Percentiles rank a stretch among this genome's conserved stretches.
Conservation (phyloP, 2,329 filamentous ascomycete genomes). For the Sphaerulina populicola region DNA sequence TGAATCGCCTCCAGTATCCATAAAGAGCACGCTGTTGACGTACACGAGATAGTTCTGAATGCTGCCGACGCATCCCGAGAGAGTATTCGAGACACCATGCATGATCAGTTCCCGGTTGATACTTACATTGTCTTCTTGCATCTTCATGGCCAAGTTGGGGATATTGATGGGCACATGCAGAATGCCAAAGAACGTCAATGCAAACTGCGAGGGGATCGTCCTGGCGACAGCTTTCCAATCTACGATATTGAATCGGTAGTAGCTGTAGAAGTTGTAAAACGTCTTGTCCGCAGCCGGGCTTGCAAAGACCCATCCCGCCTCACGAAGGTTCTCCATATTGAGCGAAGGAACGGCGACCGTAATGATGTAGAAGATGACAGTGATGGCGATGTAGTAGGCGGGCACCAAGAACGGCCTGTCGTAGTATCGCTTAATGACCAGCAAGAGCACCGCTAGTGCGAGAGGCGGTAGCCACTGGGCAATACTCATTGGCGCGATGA, state of each 20-base stretch:
- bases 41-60: conserved; percentile 97
- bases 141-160: conserved; percentile 80
- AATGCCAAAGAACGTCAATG: conserved; percentile 92
- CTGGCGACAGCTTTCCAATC: conserved; percentile 76
- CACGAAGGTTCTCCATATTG: conserved; percentile 57
- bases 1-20: conserved; percentile 80
- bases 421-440: conserved; percentile 66
- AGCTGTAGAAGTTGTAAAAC: conserved; percentile 96
- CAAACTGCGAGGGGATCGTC: conserved; percentile 89
- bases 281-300: conserved; percentile 76
- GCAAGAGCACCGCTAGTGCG: conserved; percentile 63
- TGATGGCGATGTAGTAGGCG: conserved; percentile 72
- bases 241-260: conserved; percentile 60
- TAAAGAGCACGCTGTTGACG: conserved; percentile 94
- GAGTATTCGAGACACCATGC: conserved; percentile 84
- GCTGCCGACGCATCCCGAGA: conserved; percentile 79
- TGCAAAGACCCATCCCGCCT: conserved; percentile 82
- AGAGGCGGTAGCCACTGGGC: conserved; percentile 78
- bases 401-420: conserved; percentile 80
- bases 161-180: conserved; percentile 98
- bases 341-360: conserved; percentile 62
- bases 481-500: conserved; percentile 66
- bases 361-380: conserved; percentile 67
- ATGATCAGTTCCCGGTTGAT: conserved; percentile 85
- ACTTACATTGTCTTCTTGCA: conserved; percentile 84